phyloP scores from a whole-genome alignment of 2,329 filamentous ascomycete species.

The Colletotrichum camelliae region DNA sequence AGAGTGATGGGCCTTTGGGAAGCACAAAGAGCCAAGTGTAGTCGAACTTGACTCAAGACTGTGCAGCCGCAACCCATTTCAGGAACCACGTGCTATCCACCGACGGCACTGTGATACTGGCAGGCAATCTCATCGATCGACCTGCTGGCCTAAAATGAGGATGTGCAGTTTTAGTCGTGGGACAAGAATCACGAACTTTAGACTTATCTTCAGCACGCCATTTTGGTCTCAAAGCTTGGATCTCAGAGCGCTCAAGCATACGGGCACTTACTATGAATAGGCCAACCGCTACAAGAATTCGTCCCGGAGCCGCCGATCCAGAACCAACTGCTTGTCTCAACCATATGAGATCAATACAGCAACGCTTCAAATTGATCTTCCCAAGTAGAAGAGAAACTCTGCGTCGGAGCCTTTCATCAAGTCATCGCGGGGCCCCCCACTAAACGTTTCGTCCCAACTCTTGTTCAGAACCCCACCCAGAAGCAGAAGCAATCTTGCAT shows the following conservation, averaged over 20 bases:
- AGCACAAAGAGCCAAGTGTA: constrained; percentile 2
- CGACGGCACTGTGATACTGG: not conserved
- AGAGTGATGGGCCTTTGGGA: not conserved
- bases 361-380: not conserved
- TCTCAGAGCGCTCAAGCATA: not conserved
- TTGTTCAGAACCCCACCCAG: not conserved
- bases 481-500: not conserved
- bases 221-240: not conserved
- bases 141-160: not conserved
- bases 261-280: not conserved
- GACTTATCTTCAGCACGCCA: not conserved
- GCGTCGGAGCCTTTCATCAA: not conserved
- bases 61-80: not conserved
- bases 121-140: not conserved
- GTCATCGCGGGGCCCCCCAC: not conserved
- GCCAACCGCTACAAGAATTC: not conserved
- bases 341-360: not conserved
- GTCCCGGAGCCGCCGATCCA: not conserved
- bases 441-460: constrained; percentile 4
- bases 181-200: not conserved
- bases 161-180: not conserved
- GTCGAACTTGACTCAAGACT: constrained; percentile 14
- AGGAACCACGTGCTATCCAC: not conserved
- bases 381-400: not conserved
- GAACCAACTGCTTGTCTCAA: not conserved